Evolutionary conservation across 768 basidiomycete genomes (phyloP), one percentile per base, ranked within the genome.

Genomic region (Podaxis sp.): DNA sequence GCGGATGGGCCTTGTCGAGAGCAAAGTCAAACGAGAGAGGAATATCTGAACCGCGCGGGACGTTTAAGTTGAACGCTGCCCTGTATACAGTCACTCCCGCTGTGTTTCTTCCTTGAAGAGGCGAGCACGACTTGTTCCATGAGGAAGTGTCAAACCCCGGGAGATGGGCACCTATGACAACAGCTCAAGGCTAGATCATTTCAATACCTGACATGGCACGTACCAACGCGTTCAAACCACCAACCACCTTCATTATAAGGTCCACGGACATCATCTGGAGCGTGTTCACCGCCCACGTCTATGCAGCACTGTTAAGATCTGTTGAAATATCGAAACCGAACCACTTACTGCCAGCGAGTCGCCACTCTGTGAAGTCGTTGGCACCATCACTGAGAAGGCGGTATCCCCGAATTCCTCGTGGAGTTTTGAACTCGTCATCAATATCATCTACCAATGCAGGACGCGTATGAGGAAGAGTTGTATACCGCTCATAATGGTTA

Each of bases 361-460:
- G 76, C 79, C 80, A 80, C 39, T 70, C 68, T 8, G 69, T 68
- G 36, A 75, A 75, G 60, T 73, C 76, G 22, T 22, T 49, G 13
- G 68, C 72, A 59, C 71, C 68, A 2, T 63, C 69, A 26, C 75
- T 76, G 17, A 78, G 61, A 9, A 90, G 79, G 57, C 74, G 69
- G 70, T 88, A 89, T 11, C 88, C 87, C 0, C 86, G 80, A 49
- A 90, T 82, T 4, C 88, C 89, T n/a, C 88, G 80, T 3, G 87
- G 85, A 0, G 83, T 87, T 69, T 86, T 88, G 66, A 75, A 75
- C 54, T 77, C 76, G 55, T 77, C 75, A 56, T 77, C 59, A 63
- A 77, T 73, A 54, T 76, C 67, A 63, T 77, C 75, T 77, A 24
- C 2, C 24, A 24, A 36, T 7, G 9, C 11, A 46, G 13, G 39